phyloP scores from a whole-genome alignment of 2,329 filamentous ascomycete genomes.

The Gliomastix tumulicola region DNA sequence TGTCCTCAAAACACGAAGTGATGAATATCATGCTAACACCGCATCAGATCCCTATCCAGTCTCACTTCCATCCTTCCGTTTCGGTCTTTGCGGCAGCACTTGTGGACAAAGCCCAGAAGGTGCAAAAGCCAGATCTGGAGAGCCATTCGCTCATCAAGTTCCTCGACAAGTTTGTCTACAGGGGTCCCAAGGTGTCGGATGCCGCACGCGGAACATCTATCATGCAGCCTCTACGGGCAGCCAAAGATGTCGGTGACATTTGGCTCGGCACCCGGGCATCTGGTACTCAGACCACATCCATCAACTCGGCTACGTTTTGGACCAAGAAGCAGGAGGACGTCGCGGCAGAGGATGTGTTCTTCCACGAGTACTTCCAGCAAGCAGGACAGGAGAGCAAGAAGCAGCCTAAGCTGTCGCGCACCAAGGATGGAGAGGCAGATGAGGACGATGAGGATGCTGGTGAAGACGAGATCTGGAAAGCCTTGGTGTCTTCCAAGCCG shows the following conservation, averaged over 20 bases:
- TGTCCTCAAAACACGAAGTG: no score
- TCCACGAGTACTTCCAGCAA: constrained; percentile 91
- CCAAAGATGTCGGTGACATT: constrained; percentile 46
- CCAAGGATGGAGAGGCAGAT: constrained; percentile 42
- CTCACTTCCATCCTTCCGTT: constrained; percentile 91
- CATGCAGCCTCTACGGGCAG: constrained; percentile 78
- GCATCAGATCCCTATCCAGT: constrained; percentile 26
- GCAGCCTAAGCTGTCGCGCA: constrained; percentile 34
- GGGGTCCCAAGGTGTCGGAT: constrained; percentile 72
- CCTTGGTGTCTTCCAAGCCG: constrained; percentile 72
- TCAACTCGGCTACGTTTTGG: constrained; percentile 91
- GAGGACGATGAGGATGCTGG: constrained; percentile 49
- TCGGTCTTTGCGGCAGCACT: constrained; percentile 72
- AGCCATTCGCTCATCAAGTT: constrained; percentile 92
- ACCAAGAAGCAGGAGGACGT: constrained; percentile 83
- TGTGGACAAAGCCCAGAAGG: constrained; percentile 60
- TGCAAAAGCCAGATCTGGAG: constrained; percentile 83
- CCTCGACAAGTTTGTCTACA: constrained; percentile 97
- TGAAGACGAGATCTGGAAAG: constrained; percentile 87
- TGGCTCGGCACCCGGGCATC: constrained; percentile 46
- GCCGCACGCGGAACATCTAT: constrained; percentile 74
- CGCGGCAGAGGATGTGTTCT: constrained; percentile 89
- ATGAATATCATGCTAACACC: constrained; percentile 13
- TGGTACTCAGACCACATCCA: constrained; percentile 26
- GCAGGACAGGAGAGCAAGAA: constrained; percentile 55